phyloP scores from a whole-genome alignment of 352 stramenopile species.

The Ophiocytium majus region DNA sequence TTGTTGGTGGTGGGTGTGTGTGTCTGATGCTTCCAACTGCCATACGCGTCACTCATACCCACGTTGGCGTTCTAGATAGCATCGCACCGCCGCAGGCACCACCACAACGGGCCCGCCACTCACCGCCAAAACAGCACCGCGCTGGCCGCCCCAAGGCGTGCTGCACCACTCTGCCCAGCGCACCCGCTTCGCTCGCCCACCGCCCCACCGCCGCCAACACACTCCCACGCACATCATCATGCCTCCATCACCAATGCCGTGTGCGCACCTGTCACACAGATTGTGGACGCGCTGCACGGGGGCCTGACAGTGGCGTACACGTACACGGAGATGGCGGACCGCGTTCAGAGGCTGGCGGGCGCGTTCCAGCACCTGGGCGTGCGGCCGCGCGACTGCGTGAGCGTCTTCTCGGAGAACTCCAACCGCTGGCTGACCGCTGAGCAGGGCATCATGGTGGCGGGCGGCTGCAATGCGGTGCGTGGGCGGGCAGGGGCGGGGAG shows the following conservation, averaged over 20 bases:
- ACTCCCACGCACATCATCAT: neutral
- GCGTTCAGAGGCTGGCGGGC: conserved; percentile 24
- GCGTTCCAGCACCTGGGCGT: conserved; percentile 35
- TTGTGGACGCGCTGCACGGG: conserved; percentile 26
- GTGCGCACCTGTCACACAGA: neutral
- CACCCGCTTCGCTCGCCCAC: neutral
- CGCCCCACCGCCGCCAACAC: neutral
- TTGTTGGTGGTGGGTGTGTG: no score
- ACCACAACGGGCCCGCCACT: neutral
- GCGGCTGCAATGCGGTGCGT: conserved; percentile 57
- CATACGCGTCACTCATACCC: no score
- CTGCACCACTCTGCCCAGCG: neutral
- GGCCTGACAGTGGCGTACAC: conserved; percentile 25
- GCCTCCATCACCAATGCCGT: neutral
- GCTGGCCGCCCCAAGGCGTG: neutral
- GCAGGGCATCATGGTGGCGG: conserved; percentile 52
- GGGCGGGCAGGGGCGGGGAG: no score
- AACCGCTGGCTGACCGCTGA: conserved; percentile 56
- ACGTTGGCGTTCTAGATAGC: neutral
- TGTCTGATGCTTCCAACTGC: no score
- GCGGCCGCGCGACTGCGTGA: conserved; percentile 45
- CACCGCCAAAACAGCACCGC: neutral
- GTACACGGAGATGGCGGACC: conserved; percentile 36
- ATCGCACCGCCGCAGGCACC: neutral
- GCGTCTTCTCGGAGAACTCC: conserved; percentile 57